Evolutionary conservation across 176 grass and related monocot species (phyloP), one percentile per base, ranked within the genome.

Genomic region (Carex parvula): DNA sequence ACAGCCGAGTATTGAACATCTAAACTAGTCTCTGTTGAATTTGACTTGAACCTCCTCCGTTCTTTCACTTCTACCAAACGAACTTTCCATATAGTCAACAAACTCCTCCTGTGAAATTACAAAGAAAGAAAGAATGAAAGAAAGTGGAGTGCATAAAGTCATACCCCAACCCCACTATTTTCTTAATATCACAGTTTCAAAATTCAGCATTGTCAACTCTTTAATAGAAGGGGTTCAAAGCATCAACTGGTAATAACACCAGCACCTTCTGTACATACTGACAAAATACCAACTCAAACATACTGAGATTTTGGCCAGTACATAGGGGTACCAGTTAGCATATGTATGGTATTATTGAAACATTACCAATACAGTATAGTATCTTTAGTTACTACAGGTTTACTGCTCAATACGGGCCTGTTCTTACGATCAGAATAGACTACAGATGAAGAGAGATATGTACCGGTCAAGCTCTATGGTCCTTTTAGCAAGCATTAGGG

Each of bases 401-500:
- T n/a, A 13, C 41, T 72, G 21, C 44, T 75, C 20, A 24, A 53
- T 53, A 7, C 48, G 50, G 20, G 16, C 71, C 26, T 54, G 42
- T 20, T 41, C 33, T 74, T 75, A 29, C 11, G 13, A 84, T 13
- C 13, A 58, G 17, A 65, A 53, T n/a, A 48, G 22, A 78, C 41
- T 39, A 62, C 8, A 48, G 16, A 13, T 30, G 18, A 54, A 79
- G 67, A 29, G 20, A 87, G 64, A 61, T 64, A 30, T 4, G 21
- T 79, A 97, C 94, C 89, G 92, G 8, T 97, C 94, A 50, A 89
- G 87, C 61, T 98, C 92, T 54, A 90, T 82, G 8, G 88, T 91
- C 88, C 95, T 91, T 69, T 98, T 98, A 16, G 92, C 92, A 59
- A 98, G 89, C 92, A 98, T 98, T 6, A 98, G 88, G 4, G 89